Evolutionary conservation across 768 basidiomycete genomes (phyloP), one percentile per base, ranked within the genome.

Genomic region (Hygrocybe coccinea): DNA sequence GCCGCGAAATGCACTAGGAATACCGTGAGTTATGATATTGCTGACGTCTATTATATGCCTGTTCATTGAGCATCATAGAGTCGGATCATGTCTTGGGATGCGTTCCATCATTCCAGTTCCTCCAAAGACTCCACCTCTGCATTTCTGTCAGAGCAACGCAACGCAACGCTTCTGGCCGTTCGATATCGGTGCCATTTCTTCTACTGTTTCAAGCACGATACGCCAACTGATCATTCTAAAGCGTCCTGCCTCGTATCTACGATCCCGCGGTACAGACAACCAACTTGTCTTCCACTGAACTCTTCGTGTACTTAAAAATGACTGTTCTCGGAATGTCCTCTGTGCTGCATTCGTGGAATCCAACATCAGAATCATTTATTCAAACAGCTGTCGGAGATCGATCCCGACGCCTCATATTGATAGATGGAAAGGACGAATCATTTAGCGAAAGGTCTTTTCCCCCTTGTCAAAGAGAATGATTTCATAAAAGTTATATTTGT

Each of bases 241-340:
- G 87, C 62, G 67, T 81, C 21, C 74, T 76, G 25, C 78, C 81
- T 41, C 73, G 66, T 25, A 57, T 82, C 37, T 68, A 71, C 33
- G 72, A 79, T 38, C 66, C 75, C 2, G 47, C 56, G 1, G 65
- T 65, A 2, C 72, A 71, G 10, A 62, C 76, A n/a, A 63, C 78
- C 35, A 78, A 80, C 62, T 67, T 83, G 21, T 66, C 73, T 5
- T 74, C 77, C 46, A 59, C 62, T 7, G 78, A 85, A 15, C 65
- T 89, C 22, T 70, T 85, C 14, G 57, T 67, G 11, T 80, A 79
- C 5, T 73, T 91, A 29, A 78, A 77, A 55, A 72, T 76, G 67
- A 80, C 79, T 2, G 72, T 85, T 5, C 71, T 86, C 33, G 90
- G 90, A 41, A 76, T 81, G 4, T 87, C 89, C 1, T 91, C 90